Conservation (phyloP, 2,329 filamentous ascomycete species). For the Myriosclerotinia duriaeana region DNA sequence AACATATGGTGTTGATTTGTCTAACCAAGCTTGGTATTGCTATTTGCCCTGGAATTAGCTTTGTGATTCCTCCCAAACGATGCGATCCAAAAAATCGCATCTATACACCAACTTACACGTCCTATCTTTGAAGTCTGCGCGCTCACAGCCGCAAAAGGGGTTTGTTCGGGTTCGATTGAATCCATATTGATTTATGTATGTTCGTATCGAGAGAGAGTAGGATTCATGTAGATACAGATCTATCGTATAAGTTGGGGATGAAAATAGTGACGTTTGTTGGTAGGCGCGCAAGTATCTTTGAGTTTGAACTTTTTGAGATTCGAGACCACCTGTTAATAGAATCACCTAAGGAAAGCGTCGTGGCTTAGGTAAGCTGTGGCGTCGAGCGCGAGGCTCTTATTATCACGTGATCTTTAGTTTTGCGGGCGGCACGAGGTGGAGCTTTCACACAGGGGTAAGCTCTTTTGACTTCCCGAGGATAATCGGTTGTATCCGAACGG, state of each 20-base stretch:
- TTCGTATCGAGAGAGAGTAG: not conserved
- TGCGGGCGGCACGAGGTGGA: too few relatives aligned
- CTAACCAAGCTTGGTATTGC: conserved; percentile 92
- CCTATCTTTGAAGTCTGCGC: conserved; percentile 76
- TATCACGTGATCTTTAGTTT: not conserved
- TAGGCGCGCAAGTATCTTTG: conserved; percentile 9
- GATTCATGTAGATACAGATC: not conserved
- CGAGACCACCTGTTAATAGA: conserved; percentile 24
- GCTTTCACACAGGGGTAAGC: not conserved
- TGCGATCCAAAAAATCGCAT: conserved; percentile 8
- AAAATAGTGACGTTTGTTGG: conserved; percentile 1
- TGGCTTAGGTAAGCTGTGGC: conserved; percentile 18
- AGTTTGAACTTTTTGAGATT: conserved; percentile 8
- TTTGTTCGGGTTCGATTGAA: conserved; percentile 80
- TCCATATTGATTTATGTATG: conserved; percentile 60
- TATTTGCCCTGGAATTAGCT: conserved; percentile 43
- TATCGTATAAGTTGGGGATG: not conserved
- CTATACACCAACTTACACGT: conserved; percentile 56
- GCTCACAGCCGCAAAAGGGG: conserved; percentile 86
- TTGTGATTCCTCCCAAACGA: not conserved
- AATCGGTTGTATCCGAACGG: not conserved
- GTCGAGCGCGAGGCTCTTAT: not conserved
- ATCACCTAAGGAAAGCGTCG: conserved; percentile 1
- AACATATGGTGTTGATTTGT: conserved; percentile 87
- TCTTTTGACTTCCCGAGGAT: conserved; percentile 10